Percentiles rank a stretch among this genome's conserved stretches.
Conservation (phyloP, 2,329 filamentous ascomycete species). For the Monosporascus ibericus region DNA sequence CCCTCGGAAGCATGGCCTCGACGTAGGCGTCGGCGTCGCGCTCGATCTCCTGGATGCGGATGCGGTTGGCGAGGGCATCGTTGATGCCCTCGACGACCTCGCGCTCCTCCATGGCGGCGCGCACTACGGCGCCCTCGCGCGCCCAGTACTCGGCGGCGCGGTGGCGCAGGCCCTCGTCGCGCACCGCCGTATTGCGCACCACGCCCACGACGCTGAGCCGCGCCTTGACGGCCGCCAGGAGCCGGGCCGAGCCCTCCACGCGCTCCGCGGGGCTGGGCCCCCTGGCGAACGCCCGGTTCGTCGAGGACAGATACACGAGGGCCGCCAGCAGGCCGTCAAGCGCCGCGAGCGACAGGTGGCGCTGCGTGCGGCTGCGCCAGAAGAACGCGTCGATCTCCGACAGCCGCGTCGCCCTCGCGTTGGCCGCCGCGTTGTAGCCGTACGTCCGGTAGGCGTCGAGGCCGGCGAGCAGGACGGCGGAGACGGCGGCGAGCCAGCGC, state of each 20-base stretch:
- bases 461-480: constrained; percentile 50
- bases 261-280: constrained; percentile 59
- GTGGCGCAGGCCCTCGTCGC: constrained; percentile 65
- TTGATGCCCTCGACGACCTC: constrained; percentile 68
- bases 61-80: constrained; percentile 56
- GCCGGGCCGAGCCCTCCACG: constrained; percentile 52
- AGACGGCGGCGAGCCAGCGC: constrained; percentile 63
- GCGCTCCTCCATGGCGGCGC: constrained; percentile 70
- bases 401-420: constrained; percentile 55
- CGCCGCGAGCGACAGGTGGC: constrained; percentile 56
- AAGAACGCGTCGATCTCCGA: constrained; percentile 63
- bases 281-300: constrained; percentile 68
- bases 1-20: constrained; percentile 33
- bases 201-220: constrained; percentile 70
- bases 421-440: constrained; percentile 59
- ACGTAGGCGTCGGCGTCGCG: constrained; percentile 60
- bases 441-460: constrained; percentile 61
- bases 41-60: constrained; percentile 56
- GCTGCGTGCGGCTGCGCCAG: constrained; percentile 61
- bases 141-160: constrained; percentile 71
- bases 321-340: constrained; percentile 60
- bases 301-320: constrained; percentile 69
- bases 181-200: constrained; percentile 70
- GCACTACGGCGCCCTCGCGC: constrained; percentile 66
- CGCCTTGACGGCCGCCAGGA: constrained; percentile 53